Evolutionary conservation across 2,329 filamentous ascomycete genomes (phyloP).

Genomic region (Aspergillus bombycis): DNA sequence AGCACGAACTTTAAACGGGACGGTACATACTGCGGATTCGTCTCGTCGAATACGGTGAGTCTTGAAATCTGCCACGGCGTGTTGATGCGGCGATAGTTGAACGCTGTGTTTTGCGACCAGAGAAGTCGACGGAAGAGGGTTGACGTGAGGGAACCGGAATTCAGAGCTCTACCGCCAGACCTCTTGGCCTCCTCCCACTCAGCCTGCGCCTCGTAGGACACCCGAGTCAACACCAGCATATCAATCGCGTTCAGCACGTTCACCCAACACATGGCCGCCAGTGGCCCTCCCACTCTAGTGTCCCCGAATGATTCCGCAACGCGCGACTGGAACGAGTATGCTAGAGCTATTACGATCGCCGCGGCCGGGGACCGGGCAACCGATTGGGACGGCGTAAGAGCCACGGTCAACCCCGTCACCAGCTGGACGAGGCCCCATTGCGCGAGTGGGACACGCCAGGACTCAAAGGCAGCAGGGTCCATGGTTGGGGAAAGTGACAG

Average conservation of each 20-base stretch:
- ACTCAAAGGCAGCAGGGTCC: not conserved
- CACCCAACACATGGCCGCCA: slow-evolving; percentile 26
- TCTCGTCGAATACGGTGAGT: slow-evolving; percentile 11
- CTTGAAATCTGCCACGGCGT: slow-evolving; percentile 26
- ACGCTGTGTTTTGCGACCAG: slow-evolving; percentile 19
- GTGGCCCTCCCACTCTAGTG: slow-evolving; percentile 15
- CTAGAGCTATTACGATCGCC: slow-evolving; percentile 13
- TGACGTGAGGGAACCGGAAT: not conserved
- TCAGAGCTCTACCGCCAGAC: not conserved
- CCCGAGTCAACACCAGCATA: slow-evolving; percentile 21
- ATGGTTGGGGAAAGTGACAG: not conserved
- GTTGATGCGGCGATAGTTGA: slow-evolving; percentile 26
- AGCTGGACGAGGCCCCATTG: slow-evolving; percentile 21
- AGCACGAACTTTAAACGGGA: slow-evolving; percentile 14
- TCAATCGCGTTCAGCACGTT: slow-evolving; percentile 27
- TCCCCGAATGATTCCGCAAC: slow-evolving; percentile 6
- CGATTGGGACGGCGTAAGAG: slow-evolving; percentile 16
- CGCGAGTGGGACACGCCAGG: slow-evolving; percentile 13
- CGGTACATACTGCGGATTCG: slow-evolving; percentile 3
- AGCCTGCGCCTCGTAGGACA: slow-evolving; percentile 17
- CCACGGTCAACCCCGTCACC: slow-evolving; percentile 15
- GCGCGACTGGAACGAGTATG: slow-evolving; percentile 13
- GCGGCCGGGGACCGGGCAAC: slow-evolving; percentile 8
- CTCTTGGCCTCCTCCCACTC: slow-evolving; percentile 16
- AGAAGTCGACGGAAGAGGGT: not conserved